A percentile compares a stretch with the other conserved stretches of the same genome.
phyloP scores from a whole-genome alignment of 2,329 filamentous ascomycete species.

The Corinectria fuckeliana region DNA sequence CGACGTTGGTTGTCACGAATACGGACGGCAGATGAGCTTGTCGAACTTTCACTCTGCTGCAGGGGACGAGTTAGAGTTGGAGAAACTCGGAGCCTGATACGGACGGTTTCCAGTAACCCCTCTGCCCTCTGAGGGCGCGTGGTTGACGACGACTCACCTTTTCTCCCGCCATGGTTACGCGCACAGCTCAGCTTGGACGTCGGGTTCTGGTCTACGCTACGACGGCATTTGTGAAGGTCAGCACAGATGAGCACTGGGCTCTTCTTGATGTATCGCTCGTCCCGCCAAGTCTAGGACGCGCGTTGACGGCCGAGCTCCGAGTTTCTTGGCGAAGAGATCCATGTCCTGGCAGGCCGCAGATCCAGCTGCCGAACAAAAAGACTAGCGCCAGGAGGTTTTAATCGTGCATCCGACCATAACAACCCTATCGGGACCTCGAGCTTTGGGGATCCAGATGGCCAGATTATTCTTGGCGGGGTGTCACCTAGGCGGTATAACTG shows the following conservation, averaged over 20 bases:
- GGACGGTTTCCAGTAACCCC: conserved; percentile 15
- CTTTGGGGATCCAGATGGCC: conserved; percentile 12
- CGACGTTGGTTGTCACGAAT: conserved; percentile 61
- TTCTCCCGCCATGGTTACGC: conserved; percentile 37
- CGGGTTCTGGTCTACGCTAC: conserved; percentile 32
- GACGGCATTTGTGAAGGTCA: conserved; percentile 30
- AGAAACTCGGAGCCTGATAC: conserved; percentile 16
- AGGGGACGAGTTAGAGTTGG: conserved; percentile 34
- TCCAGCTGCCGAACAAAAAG: conserved; percentile 36
- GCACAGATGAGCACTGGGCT: conserved; percentile 34
- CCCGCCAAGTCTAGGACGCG: conserved; percentile 39
- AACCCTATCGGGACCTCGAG: conserved; percentile 37
- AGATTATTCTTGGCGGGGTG: conserved; percentile 19
- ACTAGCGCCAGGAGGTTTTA: conserved; percentile 38
- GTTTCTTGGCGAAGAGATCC: conserved; percentile 37
- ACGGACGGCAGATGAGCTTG: conserved; percentile 45
- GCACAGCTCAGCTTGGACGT: conserved; percentile 30
- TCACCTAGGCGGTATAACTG: conserved; percentile 8
- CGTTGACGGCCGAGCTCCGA: conserved; percentile 40
- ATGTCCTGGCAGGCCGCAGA: conserved; percentile 38
- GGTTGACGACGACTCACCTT: conserved; percentile 36
- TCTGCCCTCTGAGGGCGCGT: conserved; percentile 10
- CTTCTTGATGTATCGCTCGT: conserved; percentile 37
- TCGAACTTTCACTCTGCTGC: conserved; percentile 37
- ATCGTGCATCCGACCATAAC: conserved; percentile 35